phyloP scores from a whole-genome alignment of 805 yeast species.

The Spencermartinsiella europaea region DNA sequence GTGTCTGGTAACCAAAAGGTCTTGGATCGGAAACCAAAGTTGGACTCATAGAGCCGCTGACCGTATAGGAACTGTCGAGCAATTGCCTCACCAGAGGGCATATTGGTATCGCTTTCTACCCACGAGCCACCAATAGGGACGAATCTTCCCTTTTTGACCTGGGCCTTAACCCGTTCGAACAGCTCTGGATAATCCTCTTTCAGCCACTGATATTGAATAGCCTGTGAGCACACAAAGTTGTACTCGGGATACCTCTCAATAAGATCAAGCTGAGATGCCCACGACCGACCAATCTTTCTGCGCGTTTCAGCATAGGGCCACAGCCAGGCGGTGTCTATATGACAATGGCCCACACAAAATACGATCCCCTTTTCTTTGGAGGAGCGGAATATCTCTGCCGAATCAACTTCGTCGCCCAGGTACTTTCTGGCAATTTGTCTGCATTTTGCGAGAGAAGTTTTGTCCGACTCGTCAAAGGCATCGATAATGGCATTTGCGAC shows the following conservation, averaged over 20 bases:
- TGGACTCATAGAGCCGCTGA: slow-evolving; percentile 73
- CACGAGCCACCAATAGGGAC: slow-evolving; percentile 95
- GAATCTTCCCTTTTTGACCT: slow-evolving; percentile 66
- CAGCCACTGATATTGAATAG: slow-evolving; percentile 93
- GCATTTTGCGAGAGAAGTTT: slow-evolving; percentile 51
- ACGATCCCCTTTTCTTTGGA: slow-evolving; percentile 35
- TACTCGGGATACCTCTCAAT: slow-evolving; percentile 90
- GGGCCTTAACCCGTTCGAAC: slow-evolving; percentile 52
- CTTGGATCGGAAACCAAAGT: slow-evolving; percentile 71
- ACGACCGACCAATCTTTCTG: slow-evolving; percentile 86
- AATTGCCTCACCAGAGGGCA: slow-evolving; percentile 89
- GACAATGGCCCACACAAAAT: slow-evolving; percentile 78
- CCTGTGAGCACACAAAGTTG: slow-evolving; percentile 91
- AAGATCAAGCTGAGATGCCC: slow-evolving; percentile 87
- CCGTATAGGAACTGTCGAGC: slow-evolving; percentile 87
- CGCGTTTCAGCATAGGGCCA: slow-evolving; percentile 98
- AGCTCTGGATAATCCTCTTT: slow-evolving; percentile 80
- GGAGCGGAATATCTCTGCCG: slow-evolving; percentile 52
- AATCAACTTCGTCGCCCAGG: slow-evolving; percentile 63
- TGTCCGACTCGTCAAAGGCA: slow-evolving; percentile 59
- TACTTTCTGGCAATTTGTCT: slow-evolving; percentile 58
- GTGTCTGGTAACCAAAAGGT: slow-evolving; percentile 97
- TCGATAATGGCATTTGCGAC: slow-evolving; percentile 82
- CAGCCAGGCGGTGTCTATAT: slow-evolving; percentile 96
- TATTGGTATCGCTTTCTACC: slow-evolving; percentile 96